Evolutionary conservation across 352 stramenopile genomes (phyloP).

Genomic region (Phytophthora sp.): DNA sequence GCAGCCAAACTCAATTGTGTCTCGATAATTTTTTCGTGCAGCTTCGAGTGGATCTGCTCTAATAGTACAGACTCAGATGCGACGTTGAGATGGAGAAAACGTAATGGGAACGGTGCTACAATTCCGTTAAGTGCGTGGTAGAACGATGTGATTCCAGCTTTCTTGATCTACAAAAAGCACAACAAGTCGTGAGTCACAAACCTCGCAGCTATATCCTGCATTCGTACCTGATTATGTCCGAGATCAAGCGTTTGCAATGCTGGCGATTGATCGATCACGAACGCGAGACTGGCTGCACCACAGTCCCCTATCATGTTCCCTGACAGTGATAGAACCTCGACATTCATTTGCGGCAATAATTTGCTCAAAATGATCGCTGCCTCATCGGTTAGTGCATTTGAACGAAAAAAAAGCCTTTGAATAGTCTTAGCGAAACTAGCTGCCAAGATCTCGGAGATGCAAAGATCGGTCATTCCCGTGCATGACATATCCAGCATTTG

Average conservation of each 20-base stretch:
- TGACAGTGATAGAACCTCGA: constrained; percentile 47
- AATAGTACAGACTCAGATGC: constrained; percentile 5
- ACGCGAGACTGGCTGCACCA: constrained; percentile 51
- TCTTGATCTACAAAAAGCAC: constrained; percentile 38
- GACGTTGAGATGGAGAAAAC: constrained; percentile 51
- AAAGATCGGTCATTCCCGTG: constrained; percentile 38
- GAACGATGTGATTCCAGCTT: constrained; percentile 39
- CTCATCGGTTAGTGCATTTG: constrained; percentile 47
- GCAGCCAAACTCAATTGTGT: constrained; percentile 30
- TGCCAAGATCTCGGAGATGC: constrained; percentile 25
- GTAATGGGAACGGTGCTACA: constrained; percentile 37
- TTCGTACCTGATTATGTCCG: constrained; percentile 53
- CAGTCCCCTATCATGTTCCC: constrained; percentile 51
- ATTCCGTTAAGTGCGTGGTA: constrained; percentile 47
- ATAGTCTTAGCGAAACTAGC: constrained; percentile 25
- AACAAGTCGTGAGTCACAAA: not conserved
- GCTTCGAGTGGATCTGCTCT: constrained; percentile 34
- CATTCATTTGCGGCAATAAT: constrained; percentile 20
- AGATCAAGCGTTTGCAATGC: constrained; percentile 52
- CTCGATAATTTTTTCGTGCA: constrained; percentile 56
- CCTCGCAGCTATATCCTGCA: not conserved
- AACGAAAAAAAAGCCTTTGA: constrained; percentile 50
- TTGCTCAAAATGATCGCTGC: constrained; percentile 28
- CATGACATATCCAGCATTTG: constrained; percentile 58
- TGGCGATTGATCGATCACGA: constrained; percentile 47